Percentiles rank a stretch among this genome's conserved stretches.
These are phyloP conservation scores for Annulohypoxylon stygium DNA, from an alignment of 495 filamentous ascomycete genomes.

Conservation along the genomic window DNA sequence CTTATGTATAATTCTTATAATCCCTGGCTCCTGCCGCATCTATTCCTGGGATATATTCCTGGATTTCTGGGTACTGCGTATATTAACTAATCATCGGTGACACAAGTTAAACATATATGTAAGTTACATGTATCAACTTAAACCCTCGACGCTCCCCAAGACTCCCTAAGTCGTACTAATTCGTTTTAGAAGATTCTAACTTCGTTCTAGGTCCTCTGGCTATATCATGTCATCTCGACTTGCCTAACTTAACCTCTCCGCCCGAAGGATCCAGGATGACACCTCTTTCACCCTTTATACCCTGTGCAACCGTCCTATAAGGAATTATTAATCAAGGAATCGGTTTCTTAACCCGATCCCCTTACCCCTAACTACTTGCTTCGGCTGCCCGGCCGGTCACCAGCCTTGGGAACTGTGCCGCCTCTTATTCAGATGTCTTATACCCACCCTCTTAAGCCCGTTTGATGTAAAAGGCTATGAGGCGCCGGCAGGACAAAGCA, in stretches of 20 bases:
- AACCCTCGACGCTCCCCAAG: background rate
- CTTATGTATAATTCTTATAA: constrained; percentile 7
- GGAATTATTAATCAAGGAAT: constrained; percentile 1
- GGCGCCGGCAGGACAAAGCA: constrained; percentile 18
- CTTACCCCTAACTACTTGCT: background rate
- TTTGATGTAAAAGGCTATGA: background rate
- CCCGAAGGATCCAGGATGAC: background rate
- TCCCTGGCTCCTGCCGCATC: background rate
- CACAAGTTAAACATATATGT: background rate
- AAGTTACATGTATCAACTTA: background rate
- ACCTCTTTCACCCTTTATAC: background rate
- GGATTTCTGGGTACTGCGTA: background rate
- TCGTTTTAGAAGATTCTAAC: background rate
- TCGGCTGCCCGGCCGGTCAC: background rate
- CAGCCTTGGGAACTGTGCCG: constrained; percentile 21
- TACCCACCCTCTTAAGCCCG: constrained; percentile 6
- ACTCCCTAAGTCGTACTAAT: background rate
- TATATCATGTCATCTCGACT: background rate
- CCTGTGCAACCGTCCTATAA: background rate
- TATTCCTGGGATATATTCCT: background rate
- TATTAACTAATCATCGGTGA: constrained; percentile 4
- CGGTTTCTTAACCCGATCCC: constrained; percentile 1
- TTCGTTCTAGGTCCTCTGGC: background rate
- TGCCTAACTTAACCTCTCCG: background rate
- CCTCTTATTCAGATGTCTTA: constrained; percentile 20